Evolutionary conservation across 2,329 filamentous ascomycete species (phyloP), one percentile per base, ranked within the genome.

Genomic region (Leptodontidium sp.): DNA sequence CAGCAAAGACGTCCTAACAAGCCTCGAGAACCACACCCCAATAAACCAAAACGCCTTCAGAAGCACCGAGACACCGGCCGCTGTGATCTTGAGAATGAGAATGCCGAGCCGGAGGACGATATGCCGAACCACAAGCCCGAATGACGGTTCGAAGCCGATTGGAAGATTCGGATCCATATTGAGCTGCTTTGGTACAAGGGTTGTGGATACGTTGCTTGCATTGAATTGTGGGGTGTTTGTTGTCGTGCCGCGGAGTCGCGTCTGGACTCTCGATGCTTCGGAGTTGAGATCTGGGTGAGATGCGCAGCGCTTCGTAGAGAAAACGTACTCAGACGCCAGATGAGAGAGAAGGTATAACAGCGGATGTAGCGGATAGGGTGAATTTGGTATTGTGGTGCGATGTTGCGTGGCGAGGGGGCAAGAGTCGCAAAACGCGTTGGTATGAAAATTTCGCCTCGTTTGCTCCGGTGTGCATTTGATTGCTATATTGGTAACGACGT

Each of bases 401-500:
- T 35, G 15, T n/a, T 35, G 50, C 15, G 29, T 35, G 8, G 29
- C 0, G 26, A 55, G 52, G 29, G 52, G 26, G 52, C 15, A 55
- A 21, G 21, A 21, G 21, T 21, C 21, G 14, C 12, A 35, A 21
- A 21, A 21, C 2, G 8, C 32, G 15, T 2, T n/a, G 52, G 26
- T 8, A 11, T 35, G 26, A 55, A 55, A 35, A 55, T 35, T 55
- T 35, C 29, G 26, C 8, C 52, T 55, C 29, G 52, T 55, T 55
- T 32, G 29, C 14, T 55, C 35, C 7, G 35, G 26, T 35, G 52
- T 35, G 29, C 52, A 15, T 55, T 52, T 55, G 52, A 35, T 55
- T 55, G 52, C 52, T 55, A 55, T 55, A 55, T 55, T 55, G 52
- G 52, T 55, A 55, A 35, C 12, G 17, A 55, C 52, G 14, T 55